Evolutionary conservation across 2,329 filamentous ascomycete genomes (phyloP).

Genomic region (Macrophomina pseudophaseolina): DNA sequence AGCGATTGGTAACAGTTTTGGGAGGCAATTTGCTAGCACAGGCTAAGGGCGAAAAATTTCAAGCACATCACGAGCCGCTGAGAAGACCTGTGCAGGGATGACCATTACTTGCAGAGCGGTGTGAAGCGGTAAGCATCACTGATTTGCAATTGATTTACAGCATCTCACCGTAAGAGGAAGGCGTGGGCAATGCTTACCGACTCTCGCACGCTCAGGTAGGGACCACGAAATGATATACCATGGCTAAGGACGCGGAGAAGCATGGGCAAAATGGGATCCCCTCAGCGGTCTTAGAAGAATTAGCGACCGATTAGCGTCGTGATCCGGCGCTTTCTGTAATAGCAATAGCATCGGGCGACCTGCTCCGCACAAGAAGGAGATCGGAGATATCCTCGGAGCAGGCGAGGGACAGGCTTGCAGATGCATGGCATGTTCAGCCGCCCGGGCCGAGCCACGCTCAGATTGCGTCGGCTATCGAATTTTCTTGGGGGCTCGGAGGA

Average conservation of each 20-base stretch:
- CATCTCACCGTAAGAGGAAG: background rate
- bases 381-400: constrained; percentile 6
- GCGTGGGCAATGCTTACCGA: background rate
- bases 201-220: background rate
- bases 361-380: constrained; percentile 14
- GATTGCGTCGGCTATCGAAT: constrained; percentile 18
- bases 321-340: background rate
- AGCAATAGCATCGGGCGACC: constrained; percentile 7
- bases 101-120: constrained; percentile 21
- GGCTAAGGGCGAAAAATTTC: constrained; percentile 5
- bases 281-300: background rate
- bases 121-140: constrained; percentile 14
- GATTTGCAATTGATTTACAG: constrained; percentile 19
- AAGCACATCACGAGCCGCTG: constrained; percentile 17
- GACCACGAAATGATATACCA: background rate
- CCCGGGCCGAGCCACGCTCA: constrained; percentile 24
- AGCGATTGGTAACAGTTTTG: constrained; percentile 16
- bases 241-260: background rate
- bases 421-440: constrained; percentile 18
- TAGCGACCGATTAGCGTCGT: constrained; percentile 3
- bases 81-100: constrained; percentile 19
- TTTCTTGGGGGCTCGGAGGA: background rate
- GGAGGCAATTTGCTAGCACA: constrained; percentile 12
- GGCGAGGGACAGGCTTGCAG: constrained; percentile 2
- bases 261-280: background rate